Evolutionary conservation across 176 grass and related monocot genomes (phyloP).

Genomic region (Lolium rigidum): DNA sequence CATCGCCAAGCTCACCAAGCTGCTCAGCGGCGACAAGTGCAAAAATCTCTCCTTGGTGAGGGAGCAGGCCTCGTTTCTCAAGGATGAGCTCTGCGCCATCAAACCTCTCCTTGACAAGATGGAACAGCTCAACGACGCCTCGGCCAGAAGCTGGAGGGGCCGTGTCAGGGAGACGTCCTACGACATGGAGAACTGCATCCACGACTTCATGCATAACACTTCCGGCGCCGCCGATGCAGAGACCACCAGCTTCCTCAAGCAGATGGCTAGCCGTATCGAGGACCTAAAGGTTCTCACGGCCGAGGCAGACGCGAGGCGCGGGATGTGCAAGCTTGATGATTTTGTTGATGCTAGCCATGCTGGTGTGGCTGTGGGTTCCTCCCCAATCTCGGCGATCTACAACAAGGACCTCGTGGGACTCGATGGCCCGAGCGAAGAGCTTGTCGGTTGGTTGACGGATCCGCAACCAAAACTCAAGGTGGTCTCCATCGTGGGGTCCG

Average conservation of each 20-base stretch:
- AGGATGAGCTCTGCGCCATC: background rate
- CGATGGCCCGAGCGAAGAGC: background rate
- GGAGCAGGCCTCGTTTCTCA: background rate
- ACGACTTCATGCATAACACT: background rate
- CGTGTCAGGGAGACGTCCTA: background rate
- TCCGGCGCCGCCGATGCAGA: background rate
- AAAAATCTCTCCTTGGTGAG: background rate
- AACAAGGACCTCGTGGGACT: background rate
- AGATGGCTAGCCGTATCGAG: background rate
- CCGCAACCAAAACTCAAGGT: background rate
- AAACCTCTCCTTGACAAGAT: background rate
- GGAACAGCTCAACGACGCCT: background rate
- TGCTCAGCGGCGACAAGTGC: background rate
- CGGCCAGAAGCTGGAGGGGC: background rate
- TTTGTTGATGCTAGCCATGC: accelerated
- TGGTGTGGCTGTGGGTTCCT: background rate
- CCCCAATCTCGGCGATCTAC: background rate
- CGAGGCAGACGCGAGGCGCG: background rate
- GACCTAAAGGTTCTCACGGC: background rate
- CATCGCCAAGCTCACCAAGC: background rate
- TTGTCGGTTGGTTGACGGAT: background rate
- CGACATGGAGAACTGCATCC: background rate
- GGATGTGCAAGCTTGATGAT: background rate
- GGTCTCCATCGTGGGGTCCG: background rate
- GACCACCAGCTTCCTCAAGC: background rate